phyloP scores from a whole-genome alignment of 106 monocot species.

The Agapanthus africanus region DNA sequence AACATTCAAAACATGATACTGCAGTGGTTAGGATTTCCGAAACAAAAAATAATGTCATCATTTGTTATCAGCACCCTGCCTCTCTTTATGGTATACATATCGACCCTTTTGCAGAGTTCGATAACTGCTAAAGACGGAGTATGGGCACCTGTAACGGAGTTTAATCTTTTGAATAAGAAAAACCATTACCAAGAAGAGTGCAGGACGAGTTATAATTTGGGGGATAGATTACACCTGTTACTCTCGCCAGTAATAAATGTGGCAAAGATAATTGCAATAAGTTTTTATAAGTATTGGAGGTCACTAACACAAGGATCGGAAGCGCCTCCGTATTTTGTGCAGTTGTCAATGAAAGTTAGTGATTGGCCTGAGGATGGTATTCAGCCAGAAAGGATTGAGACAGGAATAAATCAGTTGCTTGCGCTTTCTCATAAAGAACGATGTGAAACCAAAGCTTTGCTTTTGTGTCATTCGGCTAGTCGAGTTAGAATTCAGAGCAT shows the following conservation, averaged over 20 bases:
- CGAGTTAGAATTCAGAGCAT: slow-evolving; percentile 87
- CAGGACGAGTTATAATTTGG: slow-evolving; percentile 19
- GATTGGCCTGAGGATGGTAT: slow-evolving; percentile 95
- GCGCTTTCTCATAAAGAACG: slow-evolving; percentile 46
- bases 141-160: slow-evolving; percentile 72
- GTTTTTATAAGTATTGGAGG: slow-evolving; percentile 75
- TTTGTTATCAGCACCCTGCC: slow-evolving; percentile 85
- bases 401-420: slow-evolving; percentile 71
- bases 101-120: slow-evolving; percentile 78
- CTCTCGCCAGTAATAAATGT: slow-evolving; percentile 40
- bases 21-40: slow-evolving; percentile 70
- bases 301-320: slow-evolving; percentile 88
- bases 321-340: slow-evolving; percentile 91
- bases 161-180: slow-evolving; percentile 36
- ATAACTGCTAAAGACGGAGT: slow-evolving; percentile 96
- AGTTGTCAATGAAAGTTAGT: slow-evolving; percentile 77
- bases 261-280: slow-evolving; percentile 35
- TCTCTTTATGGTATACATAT: slow-evolving; percentile 85
- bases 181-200: slow-evolving; percentile 23
- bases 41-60: slow-evolving; percentile 62
- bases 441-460: slow-evolving; percentile 33
- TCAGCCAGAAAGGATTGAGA: slow-evolving; percentile 88
- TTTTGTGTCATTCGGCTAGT: slow-evolving; percentile 49
- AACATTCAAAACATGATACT: slow-evolving; percentile 35
- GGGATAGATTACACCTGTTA: slow-evolving; percentile 26